A percentile compares a stretch with the other conserved stretches of the same genome.
These are phyloP conservation scores for Fraxinus pennsylvanica DNA, from an alignment of 257 asterid species.

Conservation along the genomic window DNA sequence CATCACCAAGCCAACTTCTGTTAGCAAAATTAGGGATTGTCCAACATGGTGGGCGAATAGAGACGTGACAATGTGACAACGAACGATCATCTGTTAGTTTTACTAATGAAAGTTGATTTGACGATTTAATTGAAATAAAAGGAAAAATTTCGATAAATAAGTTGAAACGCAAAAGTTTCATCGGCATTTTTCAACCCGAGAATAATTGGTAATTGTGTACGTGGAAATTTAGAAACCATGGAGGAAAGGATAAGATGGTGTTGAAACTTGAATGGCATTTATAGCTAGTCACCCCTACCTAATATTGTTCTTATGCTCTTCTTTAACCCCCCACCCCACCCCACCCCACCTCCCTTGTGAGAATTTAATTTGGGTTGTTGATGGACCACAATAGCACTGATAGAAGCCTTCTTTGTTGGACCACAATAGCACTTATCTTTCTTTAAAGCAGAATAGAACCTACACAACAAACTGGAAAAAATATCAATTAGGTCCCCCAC, in stretches of 20 bases:
- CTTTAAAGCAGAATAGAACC: constrained; percentile 8
- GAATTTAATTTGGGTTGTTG: not conserved
- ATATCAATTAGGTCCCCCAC: not conserved
- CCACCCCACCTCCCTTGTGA: no score
- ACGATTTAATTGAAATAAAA: no score
- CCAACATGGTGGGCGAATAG: no score
- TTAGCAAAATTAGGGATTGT: no score
- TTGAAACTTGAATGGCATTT: not conserved
- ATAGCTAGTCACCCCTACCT: not conserved
- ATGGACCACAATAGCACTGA: constrained; percentile 9
- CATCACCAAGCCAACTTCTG: no score
- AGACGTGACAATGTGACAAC: no score
- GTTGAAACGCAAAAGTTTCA: not conserved
- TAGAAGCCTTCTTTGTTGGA: constrained; percentile 2
- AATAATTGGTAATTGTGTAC: not conserved
- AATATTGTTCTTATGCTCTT: no score
- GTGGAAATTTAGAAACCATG: not conserved
- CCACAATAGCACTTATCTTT: not conserved
- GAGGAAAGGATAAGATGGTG: constrained; percentile 4
- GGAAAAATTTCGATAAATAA: no score
- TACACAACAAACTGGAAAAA: not conserved
- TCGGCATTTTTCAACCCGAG: not conserved
- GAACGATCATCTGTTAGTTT: no score
- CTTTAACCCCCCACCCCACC: no score
- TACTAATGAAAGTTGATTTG: not conserved